Evolutionary conservation across 169 alveolate species (phyloP), one percentile per base, ranked within the genome.

Genomic region (Pseudocohnilembus persalinus): DNA sequence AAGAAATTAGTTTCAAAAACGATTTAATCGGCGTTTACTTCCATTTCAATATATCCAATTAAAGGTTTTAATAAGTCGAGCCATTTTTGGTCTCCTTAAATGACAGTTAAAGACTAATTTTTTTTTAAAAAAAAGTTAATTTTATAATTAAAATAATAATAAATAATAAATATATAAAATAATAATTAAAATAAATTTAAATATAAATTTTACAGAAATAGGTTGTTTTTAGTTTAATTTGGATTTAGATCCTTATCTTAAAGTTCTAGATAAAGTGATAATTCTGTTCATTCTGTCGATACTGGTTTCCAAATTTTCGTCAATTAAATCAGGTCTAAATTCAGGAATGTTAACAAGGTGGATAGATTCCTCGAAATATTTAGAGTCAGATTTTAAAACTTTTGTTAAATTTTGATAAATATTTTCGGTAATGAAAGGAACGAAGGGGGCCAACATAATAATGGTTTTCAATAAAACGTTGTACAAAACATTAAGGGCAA

Each of bases 381-480:
- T 86, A 73, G 81, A 83, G 64, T 84, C 97, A 84, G 91, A 91
- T 28, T 96, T 94, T 75, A 97, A 87, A 1, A 98, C 99, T 80
- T 95, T 92, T 74, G 88, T 93, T n/a, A 98, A 87, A 91, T 97
- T 96, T 72, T 94, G 96, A 89, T 98, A 98, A 72, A 98, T 93
- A 74, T 89, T 93, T 92, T 98, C 99, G 72, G 99, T 92, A 35
- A 97, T 90, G 94, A 96, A 98, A 0, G 99, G 99, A 29, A 98
- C 96, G 89, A 97, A 93, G 28, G 99, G 99, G 26, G 99, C 95
- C 97, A 95, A 92, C 88, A 96, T 87, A 35, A 89, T 77, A 29
- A 94, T 95, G 85, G 98, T 96, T 32, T 97, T 93, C 80, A 97
- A 91, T 32, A 98, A 90, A 25, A 98, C 97, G 78, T 92, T 97